phyloP scores from a whole-genome alignment of 139 green algal genomes.

The Astrephomene gubernaculifera region DNA sequence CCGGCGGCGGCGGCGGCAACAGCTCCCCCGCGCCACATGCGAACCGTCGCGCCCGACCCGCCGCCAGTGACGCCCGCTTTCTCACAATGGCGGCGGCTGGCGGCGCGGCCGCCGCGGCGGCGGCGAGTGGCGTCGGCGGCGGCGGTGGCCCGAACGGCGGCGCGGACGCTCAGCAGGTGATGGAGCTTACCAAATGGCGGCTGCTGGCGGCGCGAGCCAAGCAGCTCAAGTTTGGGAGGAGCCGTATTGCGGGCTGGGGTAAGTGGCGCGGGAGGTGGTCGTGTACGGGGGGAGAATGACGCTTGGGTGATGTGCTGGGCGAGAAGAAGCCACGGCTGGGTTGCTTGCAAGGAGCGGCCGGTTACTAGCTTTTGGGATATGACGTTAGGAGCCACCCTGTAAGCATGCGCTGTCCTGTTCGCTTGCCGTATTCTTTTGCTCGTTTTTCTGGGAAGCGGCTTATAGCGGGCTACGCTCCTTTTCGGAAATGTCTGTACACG shows the following conservation, averaged over 20 bases:
- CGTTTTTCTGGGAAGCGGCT: too few species aligned
- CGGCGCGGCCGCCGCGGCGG: neutral
- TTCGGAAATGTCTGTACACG: too few species aligned
- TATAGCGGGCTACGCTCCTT: too few species aligned
- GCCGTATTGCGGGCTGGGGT: constrained; percentile 56
- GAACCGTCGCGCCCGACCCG: neutral
- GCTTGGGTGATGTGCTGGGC: too few species aligned
- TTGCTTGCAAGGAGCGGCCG: too few species aligned
- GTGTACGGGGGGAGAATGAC: too few species aligned
- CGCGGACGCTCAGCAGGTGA: constrained; percentile 6
- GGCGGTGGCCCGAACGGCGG: neutral
- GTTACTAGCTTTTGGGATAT: too few species aligned
- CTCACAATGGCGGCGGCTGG: constrained; percentile 1
- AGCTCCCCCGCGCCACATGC: neutral
- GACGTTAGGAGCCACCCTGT: too few species aligned
- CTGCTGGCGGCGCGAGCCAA: constrained; percentile 46
- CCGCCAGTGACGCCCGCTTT: constrained; percentile 39
- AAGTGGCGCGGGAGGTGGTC: too few species aligned
- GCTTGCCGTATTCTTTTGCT: too few species aligned
- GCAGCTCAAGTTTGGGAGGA: constrained; percentile 66
- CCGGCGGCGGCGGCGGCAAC: neutral
- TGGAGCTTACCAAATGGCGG: constrained; percentile 56
- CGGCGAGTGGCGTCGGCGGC: neutral
- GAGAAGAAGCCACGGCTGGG: too few species aligned
- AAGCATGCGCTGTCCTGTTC: too few species aligned